These are phyloP conservation scores for Mycena galericulata DNA, from an alignment of 768 basidiomycete species.

Conservation along the genomic window DNA sequence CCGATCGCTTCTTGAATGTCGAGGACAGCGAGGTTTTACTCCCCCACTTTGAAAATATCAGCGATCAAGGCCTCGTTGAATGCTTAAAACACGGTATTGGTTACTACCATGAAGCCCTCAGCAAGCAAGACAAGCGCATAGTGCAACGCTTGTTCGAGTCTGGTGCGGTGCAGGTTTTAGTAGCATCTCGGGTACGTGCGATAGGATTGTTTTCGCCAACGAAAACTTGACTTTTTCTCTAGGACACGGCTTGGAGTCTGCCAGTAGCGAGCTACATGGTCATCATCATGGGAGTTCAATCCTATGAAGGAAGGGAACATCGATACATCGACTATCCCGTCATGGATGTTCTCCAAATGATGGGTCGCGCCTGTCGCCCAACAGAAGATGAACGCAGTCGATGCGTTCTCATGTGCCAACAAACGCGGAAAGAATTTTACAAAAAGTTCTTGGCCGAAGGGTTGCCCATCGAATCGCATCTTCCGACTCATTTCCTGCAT, in stretches of 20 bases:
- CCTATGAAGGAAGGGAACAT: slow-evolving; percentile 96
- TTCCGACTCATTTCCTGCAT: slow-evolving; percentile 90
- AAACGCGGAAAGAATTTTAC: slow-evolving; percentile 98
- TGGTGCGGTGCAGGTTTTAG: slow-evolving; percentile 93
- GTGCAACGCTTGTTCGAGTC: slow-evolving; percentile 93
- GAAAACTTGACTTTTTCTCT: background rate
- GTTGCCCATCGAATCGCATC: slow-evolving; percentile 96
- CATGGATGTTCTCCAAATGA: slow-evolving; percentile 99
- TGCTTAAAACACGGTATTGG: slow-evolving; percentile 91
- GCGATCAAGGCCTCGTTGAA: slow-evolving; percentile 80
- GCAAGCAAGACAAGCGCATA: slow-evolving; percentile 92
- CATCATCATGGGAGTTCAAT: slow-evolving; percentile 99
- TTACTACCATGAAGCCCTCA: slow-evolving; percentile 94
- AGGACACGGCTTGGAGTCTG: slow-evolving; percentile 97
- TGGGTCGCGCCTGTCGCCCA: slow-evolving; percentile 97
- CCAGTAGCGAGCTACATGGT: slow-evolving; percentile 97
- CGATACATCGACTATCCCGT: slow-evolving; percentile 98
- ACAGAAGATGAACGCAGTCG: slow-evolving; percentile 88
- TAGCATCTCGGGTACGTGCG: slow-evolving; percentile 86
- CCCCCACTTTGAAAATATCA: slow-evolving; percentile 89
- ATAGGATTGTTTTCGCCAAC: background rate
- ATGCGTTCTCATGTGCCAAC: slow-evolving; percentile 97
- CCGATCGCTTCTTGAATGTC: slow-evolving; percentile 90
- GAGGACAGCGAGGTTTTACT: slow-evolving; percentile 79
- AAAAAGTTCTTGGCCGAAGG: slow-evolving; percentile 98